Conservation (phyloP, 352 stramenopile species). For the Ochromonadaceae sp. region DNA sequence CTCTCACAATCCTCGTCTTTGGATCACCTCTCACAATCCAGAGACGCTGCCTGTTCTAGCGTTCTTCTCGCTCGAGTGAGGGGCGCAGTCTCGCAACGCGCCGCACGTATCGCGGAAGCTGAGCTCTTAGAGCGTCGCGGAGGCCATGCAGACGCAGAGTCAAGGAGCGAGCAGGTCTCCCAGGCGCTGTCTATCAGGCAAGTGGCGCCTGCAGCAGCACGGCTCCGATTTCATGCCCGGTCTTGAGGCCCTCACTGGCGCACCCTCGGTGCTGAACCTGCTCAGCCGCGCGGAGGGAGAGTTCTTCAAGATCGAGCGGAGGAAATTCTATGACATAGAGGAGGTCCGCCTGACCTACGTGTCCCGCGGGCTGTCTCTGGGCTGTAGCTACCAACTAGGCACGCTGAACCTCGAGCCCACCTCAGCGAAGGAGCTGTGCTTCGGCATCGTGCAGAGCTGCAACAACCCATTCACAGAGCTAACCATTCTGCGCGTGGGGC, state of each 20-base stretch:
- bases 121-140: too few relatives aligned
- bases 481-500: background rate
- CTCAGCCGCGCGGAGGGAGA: background rate
- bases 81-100: too few relatives aligned
- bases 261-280: background rate
- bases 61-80: too few relatives aligned
- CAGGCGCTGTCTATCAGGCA: background rate
- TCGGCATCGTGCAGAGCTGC: background rate
- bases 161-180: too few relatives aligned
- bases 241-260: background rate
- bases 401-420: constrained; percentile 1
- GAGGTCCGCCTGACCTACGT: background rate
- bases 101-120: too few relatives aligned
- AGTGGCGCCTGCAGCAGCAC: background rate
- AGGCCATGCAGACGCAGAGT: too few relatives aligned
- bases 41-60: too few relatives aligned
- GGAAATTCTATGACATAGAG: background rate
- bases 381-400: background rate
- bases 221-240: constrained; percentile 14
- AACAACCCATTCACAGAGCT: background rate
- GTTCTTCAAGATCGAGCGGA: constrained; percentile 3
- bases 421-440: background rate
- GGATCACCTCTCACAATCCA: too few relatives aligned
- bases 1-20: too few relatives aligned
- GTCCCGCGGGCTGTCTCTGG: background rate